A percentile compares a stretch with the other conserved stretches of the same genome.
Conservation (phyloP, 1,284 basidiomycete genomes). For the Thelephora terrestris region DNA sequence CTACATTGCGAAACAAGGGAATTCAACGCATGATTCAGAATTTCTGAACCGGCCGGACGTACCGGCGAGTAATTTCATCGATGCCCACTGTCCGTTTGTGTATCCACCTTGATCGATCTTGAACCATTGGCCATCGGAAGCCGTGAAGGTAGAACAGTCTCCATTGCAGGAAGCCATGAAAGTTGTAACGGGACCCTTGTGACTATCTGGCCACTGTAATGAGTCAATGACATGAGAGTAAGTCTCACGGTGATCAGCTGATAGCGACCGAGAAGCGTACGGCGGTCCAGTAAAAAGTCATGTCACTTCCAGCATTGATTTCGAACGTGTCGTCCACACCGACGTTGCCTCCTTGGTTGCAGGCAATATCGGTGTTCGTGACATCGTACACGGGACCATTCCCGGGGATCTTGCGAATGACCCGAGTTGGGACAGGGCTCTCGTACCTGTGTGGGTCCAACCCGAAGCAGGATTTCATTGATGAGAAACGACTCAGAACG, state of each 20-base stretch:
- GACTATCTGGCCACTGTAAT: slow-evolving; percentile 11
- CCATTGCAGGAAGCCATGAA: slow-evolving; percentile 30
- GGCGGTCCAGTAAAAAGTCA: slow-evolving; percentile 20
- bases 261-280: slow-evolving; percentile 11
- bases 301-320: slow-evolving; percentile 18
- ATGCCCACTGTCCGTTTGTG: slow-evolving; percentile 24
- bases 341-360: slow-evolving; percentile 22
- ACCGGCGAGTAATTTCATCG: slow-evolving; percentile 22
- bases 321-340: slow-evolving; percentile 15
- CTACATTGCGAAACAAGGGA: slow-evolving; percentile 9
- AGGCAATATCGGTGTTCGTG: slow-evolving; percentile 18
- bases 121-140: slow-evolving; percentile 27
- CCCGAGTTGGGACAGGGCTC: slow-evolving; percentile 13
- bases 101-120: slow-evolving; percentile 28
- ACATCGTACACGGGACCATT: slow-evolving; percentile 22
- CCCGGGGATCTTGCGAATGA: slow-evolving; percentile 22
- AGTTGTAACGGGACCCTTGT: slow-evolving; percentile 26
- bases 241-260: background rate
- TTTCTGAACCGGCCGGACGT: slow-evolving; percentile 7
- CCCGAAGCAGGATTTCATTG: background rate
- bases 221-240: slow-evolving; percentile 1
- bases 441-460: slow-evolving; percentile 10
- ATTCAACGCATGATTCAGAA: slow-evolving; percentile 7
- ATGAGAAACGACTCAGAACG: background rate
- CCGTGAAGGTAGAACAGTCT: slow-evolving; percentile 25